Base-by-base conservation (phyloP, 1,284 basidiomycete species). In the Exobasidium rhododendri region DNA sequence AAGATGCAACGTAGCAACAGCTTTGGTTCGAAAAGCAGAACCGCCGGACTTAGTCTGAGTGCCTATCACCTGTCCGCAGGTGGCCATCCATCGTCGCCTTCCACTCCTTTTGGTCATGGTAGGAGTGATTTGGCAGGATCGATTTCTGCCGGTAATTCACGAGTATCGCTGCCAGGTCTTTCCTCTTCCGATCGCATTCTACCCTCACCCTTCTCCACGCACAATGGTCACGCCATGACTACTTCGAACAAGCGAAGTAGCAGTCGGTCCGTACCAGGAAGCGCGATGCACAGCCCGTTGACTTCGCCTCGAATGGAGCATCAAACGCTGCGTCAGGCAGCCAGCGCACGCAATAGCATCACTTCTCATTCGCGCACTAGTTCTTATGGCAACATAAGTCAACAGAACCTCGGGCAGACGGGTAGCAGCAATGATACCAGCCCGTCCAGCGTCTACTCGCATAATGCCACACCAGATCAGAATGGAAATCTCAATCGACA, bases 231-330 rank as follows among this genome's bases (percentile, higher is more conserved):
- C 40, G 32, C 29, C 31, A 28, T 47, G 14, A n/a, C 17, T 26
- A 17, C 58, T 62, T 59, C 63, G 56, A 58, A 66, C 65, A 64
- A 66, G 11, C 65, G 70, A 45, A 66, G 58, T 62, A 75, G 61
- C 54, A 71, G 71, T 24, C 63, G 62, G 35, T 74, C 68, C 2
- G 74, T 73, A 29, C 71, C 73, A 30, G 68, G 63, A 40, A 70
- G 65, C 45, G 59, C 68, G 1, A 67, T 66, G 7, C 66, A 68
- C 35, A 70, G 69, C 20, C 71, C 71, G 24, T 64, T 67, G 24
- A 69, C 62, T 13, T 71, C 69, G 59, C 71, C 71, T 13, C 65
- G 66, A 24, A 59, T 61, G 1, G 47, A 64, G 44, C 50, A 52
- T 2, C 47, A 32, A 11, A 30, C 66, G 56, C 67, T 65, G n/a